Evolutionary conservation across 352 stramenopile genomes (phyloP).

Genomic region (Pythium brachiatum): DNA sequence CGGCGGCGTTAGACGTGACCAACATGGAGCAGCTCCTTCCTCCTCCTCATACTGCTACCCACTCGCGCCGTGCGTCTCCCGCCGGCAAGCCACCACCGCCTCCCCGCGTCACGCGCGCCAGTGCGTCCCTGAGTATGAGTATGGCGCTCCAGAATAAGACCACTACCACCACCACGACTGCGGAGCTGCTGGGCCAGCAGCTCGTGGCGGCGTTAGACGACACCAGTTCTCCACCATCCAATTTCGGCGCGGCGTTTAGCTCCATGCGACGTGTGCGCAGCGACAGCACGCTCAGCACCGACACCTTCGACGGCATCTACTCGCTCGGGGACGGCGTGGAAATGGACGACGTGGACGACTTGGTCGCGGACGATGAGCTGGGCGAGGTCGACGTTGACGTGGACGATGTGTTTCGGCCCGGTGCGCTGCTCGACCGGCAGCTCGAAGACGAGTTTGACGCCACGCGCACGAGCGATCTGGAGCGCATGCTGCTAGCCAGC

Average conservation of each 20-base stretch:
- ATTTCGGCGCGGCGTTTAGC: not conserved
- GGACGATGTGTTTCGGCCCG: conserved; percentile 58
- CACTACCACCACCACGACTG: not conserved
- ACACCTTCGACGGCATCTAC: conserved; percentile 29
- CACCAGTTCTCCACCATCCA: not conserved
- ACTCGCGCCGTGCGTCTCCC: not conserved
- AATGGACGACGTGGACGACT: conserved; percentile 44
- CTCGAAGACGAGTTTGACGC: conserved; percentile 48
- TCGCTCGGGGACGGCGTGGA: conserved; percentile 39
- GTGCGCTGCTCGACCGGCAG: conserved; percentile 51
- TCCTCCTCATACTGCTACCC: not conserved
- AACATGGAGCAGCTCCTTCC: not conserved
- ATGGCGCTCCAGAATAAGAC: not conserved
- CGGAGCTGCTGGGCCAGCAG: conserved; percentile 17
- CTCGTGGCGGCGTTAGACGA: conserved; percentile 23
- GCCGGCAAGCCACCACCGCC: not conserved
- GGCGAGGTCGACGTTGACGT: conserved; percentile 58
- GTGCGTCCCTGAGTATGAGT: not conserved
- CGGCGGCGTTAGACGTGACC: not conserved
- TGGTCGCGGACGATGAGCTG: conserved; percentile 41
- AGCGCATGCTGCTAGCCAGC: conserved; percentile 53
- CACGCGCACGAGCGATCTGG: conserved; percentile 45
- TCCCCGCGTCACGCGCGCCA: not conserved
- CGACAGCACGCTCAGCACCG: conserved; percentile 24
- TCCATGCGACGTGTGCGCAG: conserved; percentile 13